Evolutionary conservation across 441 rosid genomes (phyloP).

Genomic region (Eruca vesicaria): DNA sequence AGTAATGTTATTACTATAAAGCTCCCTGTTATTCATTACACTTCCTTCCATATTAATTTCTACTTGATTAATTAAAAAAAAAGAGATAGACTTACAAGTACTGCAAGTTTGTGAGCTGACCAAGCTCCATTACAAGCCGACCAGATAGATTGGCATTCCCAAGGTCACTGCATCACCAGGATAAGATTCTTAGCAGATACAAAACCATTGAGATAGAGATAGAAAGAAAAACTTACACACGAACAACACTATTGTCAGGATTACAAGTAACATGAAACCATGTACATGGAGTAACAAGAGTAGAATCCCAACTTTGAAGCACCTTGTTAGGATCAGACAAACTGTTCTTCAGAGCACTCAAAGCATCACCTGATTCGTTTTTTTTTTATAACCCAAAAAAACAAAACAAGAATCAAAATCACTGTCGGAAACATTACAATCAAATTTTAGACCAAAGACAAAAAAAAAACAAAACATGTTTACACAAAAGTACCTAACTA

Average conservation of each 20-base stretch:
- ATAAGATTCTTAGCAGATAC: conserved; percentile 3
- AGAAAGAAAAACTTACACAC: conserved; percentile 52
- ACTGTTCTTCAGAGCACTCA: conserved; percentile 48
- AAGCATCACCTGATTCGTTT: conserved; percentile 55
- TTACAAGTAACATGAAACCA: conserved; percentile 81
- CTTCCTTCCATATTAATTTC: neutral
- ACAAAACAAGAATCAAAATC: neutral
- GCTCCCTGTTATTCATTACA: conserved; percentile 61
- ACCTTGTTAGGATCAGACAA: conserved; percentile 68
- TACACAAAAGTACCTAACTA: no score
- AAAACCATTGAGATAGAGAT: neutral
- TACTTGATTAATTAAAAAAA: neutral
- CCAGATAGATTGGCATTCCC: conserved; percentile 93
- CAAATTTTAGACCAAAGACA: neutral
- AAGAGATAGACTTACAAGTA: conserved; percentile 67
- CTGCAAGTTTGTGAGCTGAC: conserved; percentile 71
- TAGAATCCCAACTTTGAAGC: conserved; percentile 79
- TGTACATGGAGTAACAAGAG: conserved; percentile 71
- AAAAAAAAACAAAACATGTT: neutral
- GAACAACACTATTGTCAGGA: conserved; percentile 64
- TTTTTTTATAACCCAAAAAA: neutral
- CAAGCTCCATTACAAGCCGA: conserved; percentile 77
- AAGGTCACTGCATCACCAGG: conserved; percentile 71
- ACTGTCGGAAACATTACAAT: neutral
- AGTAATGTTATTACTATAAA: conserved; percentile 85